Evolutionary conservation across 2,329 filamentous ascomycete genomes (phyloP).

Genomic region (Diaporthe citrichinensis): DNA sequence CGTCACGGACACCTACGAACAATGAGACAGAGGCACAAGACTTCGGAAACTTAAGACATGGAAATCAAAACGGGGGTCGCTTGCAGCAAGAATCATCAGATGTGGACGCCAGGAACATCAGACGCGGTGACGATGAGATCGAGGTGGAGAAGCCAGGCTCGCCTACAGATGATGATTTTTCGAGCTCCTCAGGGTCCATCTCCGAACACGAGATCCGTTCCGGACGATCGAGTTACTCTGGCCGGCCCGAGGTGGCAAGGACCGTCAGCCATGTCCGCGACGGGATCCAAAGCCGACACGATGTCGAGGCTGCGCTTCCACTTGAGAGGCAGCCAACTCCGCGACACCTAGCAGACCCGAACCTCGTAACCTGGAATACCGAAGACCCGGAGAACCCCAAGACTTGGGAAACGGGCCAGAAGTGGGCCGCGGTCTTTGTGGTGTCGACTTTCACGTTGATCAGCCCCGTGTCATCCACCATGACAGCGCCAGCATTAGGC

Average conservation of each 20-base stretch:
- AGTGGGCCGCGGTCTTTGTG: slow-evolving; percentile 43
- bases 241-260: slow-evolving; percentile 47
- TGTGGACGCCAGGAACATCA: background rate
- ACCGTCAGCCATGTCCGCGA: slow-evolving; percentile 57
- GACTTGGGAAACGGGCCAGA: slow-evolving; percentile 43
- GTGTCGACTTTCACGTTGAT: slow-evolving; percentile 67
- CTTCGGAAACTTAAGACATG: background rate
- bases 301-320: slow-evolving; percentile 51
- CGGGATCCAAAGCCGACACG: slow-evolving; percentile 55
- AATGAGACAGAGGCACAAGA: background rate
- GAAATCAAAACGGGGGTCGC: background rate
- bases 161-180: slow-evolving; percentile 9
- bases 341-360: slow-evolving; percentile 33
- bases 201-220: slow-evolving; percentile 7
- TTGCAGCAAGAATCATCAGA: background rate
- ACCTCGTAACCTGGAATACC: slow-evolving; percentile 43
- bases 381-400: slow-evolving; percentile 46
- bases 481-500: slow-evolving; percentile 52
- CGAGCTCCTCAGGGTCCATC: slow-evolving; percentile 1
- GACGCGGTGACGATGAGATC: background rate
- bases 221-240: slow-evolving; percentile 1
- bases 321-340: slow-evolving; percentile 39
- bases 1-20: background rate
- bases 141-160: slow-evolving; percentile 24
- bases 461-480: slow-evolving; percentile 65